A percentile compares a stretch with the other conserved stretches of the same genome.
These are phyloP conservation scores for Pleoardoris graminearum DNA, from an alignment of 2,329 filamentous ascomycete genomes.

Conservation along the genomic window DNA sequence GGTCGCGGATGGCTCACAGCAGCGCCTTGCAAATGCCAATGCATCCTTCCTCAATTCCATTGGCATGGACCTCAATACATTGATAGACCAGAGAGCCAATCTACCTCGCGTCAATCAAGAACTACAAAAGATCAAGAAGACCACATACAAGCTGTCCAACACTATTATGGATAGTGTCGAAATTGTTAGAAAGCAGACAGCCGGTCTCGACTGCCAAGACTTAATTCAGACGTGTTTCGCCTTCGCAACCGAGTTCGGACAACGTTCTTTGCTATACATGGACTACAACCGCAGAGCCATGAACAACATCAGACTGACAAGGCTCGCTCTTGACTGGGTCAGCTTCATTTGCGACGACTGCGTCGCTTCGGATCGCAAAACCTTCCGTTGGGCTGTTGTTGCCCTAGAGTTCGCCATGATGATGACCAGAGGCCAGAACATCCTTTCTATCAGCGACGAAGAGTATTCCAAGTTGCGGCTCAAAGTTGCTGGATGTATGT, in stretches of 20 bases:
- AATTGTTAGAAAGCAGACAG: constrained; percentile 83
- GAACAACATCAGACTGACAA: constrained; percentile 95
- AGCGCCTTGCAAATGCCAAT: constrained; percentile 77
- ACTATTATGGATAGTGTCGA: constrained; percentile 99
- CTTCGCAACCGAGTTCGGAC: constrained; percentile 98
- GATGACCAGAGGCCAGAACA: constrained; percentile 92
- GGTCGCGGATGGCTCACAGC: constrained; percentile 83
- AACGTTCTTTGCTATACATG: constrained; percentile 92
- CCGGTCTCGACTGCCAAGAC: constrained; percentile 85
- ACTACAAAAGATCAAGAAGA: constrained; percentile 91
- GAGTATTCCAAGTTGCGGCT: constrained; percentile 81
- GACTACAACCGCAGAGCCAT: constrained; percentile 93
- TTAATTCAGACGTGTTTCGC: constrained; percentile 97
- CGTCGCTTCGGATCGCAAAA: constrained; percentile 88
- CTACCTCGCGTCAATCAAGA: constrained; percentile 88
- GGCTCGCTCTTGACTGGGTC: constrained; percentile 93
- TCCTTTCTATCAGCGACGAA: constrained; percentile 83
- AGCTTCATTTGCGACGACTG: constrained; percentile 98
- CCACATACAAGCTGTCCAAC: constrained; percentile 94
- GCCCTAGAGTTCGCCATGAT: constrained; percentile 96
- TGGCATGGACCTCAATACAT: constrained; percentile 81
- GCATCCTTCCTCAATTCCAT: constrained; percentile 75
- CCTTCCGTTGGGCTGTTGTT: constrained; percentile 95
- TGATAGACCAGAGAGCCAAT: constrained; percentile 91
- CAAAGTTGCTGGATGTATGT: constrained; percentile 97